phyloP scores from a whole-genome alignment of 352 stramenopile species.

The Phytophthora lateralis region DNA sequence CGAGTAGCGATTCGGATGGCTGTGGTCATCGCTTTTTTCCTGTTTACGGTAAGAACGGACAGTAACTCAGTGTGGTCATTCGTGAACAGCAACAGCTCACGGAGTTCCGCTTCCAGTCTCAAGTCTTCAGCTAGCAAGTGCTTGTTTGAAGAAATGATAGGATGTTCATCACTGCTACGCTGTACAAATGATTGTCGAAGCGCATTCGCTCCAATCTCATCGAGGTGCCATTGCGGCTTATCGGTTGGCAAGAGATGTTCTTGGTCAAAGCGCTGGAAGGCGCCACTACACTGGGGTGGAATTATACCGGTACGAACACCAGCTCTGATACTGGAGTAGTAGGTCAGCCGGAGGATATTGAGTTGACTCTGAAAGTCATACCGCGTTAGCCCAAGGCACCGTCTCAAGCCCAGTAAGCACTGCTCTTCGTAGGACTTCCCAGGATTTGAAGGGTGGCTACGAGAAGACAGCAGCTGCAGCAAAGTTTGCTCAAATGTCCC shows the following conservation, averaged over 20 bases:
- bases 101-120: conserved; percentile 30
- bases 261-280: conserved; percentile 40
- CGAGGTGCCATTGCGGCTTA: conserved; percentile 17
- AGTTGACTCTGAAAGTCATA: conserved; percentile 55
- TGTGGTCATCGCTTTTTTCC: conserved; percentile 43
- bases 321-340: conserved; percentile 42
- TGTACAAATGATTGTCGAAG: conserved; percentile 3
- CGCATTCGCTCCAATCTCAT: conserved; percentile 1
- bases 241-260: conserved; percentile 34
- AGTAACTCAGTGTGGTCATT: conserved; percentile 36
- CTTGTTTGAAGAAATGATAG: conserved; percentile 13
- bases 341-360: conserved; percentile 40
- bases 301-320: conserved; percentile 50
- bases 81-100: conserved; percentile 35
- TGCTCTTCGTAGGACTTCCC: conserved; percentile 19
- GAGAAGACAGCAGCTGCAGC: conserved; percentile 9
- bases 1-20: conserved; percentile 36
- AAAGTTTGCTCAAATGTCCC: conserved; percentile 11
- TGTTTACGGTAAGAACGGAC: conserved; percentile 41
- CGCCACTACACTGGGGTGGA: conserved; percentile 41
- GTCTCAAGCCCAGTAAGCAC: conserved; percentile 17
- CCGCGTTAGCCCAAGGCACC: conserved; percentile 44
- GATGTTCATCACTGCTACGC: conserved; percentile 9
- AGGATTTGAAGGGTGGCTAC: neutral
- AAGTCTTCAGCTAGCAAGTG: conserved; percentile 14